Conservation (phyloP, 768 basidiomycete genomes). For the Jaapia argillacea region DNA sequence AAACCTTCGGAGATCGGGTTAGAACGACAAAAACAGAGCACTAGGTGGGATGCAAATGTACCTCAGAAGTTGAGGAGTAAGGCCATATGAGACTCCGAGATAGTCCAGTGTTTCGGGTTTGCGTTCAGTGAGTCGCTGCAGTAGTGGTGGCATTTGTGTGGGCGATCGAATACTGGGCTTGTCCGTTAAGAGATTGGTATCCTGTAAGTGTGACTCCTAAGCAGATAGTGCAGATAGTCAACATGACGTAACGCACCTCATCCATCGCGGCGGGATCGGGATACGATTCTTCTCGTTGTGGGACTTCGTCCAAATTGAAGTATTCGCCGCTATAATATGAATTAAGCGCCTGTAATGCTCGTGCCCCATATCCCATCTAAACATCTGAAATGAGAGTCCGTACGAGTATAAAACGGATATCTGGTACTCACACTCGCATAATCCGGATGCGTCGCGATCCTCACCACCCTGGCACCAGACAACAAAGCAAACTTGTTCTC, state of each 20-base stretch:
- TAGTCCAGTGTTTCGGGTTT: conserved; percentile 90
- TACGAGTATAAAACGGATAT: background rate
- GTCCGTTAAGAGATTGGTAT: conserved; percentile 64
- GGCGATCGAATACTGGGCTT: conserved; percentile 62
- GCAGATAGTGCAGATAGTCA: background rate
- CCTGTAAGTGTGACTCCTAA: conserved; percentile 18
- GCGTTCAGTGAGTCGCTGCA: conserved; percentile 83
- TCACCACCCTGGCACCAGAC: conserved; percentile 84
- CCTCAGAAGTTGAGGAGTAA: conserved; percentile 80
- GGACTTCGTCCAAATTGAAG: conserved; percentile 72
- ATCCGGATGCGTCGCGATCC: conserved; percentile 94
- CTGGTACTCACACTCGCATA: conserved; percentile 70
- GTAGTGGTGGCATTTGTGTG: conserved; percentile 80
- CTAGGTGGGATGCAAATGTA: conserved; percentile 14
- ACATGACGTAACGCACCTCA: conserved; percentile 27
- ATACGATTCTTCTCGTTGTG: conserved; percentile 42
- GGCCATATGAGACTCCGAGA: conserved; percentile 91
- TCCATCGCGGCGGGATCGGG: conserved; percentile 45
- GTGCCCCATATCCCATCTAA: conserved; percentile 95
- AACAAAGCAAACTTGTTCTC: conserved; percentile 88
- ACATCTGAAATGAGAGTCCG: conserved; percentile 2
- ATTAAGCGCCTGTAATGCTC: conserved; percentile 80
- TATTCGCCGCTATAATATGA: conserved; percentile 91
- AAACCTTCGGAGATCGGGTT: conserved; percentile 39
- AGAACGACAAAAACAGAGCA: background rate